Conservation (phyloP, 2,329 filamentous ascomycete species). For the Leptographium radiaticola region DNA sequence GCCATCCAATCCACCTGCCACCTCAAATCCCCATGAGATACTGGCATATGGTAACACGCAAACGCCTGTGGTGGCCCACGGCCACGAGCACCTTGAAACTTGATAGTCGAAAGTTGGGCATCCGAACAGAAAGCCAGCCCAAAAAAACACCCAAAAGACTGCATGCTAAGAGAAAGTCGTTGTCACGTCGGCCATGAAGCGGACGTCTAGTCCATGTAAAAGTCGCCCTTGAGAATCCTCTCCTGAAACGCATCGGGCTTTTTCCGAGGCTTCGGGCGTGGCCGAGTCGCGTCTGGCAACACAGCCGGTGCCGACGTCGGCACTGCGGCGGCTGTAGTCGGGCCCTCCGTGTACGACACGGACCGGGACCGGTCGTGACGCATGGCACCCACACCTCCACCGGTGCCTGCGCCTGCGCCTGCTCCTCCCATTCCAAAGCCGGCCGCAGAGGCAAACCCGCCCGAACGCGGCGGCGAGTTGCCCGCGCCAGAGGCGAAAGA, state of each 20-base stretch:
- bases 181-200: neutral
- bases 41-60: neutral
- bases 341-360: conserved; percentile 44
- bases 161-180: neutral
- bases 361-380: conserved; percentile 57
- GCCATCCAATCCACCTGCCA: neutral
- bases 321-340: neutral
- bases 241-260: conserved; percentile 95
- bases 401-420: conserved; percentile 11
- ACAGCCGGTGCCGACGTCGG: conserved; percentile 23
- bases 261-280: conserved; percentile 33
- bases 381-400: neutral
- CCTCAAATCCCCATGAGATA: neutral
- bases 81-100: no score
- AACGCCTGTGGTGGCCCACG: neutral
- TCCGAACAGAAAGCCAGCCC: no score
- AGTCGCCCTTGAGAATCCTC: conserved; percentile 92
- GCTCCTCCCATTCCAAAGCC: conserved; percentile 6
- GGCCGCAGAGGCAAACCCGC: conserved; percentile 4
- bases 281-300: conserved; percentile 37
- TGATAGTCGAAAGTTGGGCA: no score
- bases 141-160: neutral
- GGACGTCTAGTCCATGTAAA: conserved; percentile 74
- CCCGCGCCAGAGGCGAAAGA: conserved; percentile 35
- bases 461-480: conserved; percentile 28